These are phyloP conservation scores for Rhizopogon sp. DNA, from an alignment of 768 basidiomycete species.

Conservation along the genomic window DNA sequence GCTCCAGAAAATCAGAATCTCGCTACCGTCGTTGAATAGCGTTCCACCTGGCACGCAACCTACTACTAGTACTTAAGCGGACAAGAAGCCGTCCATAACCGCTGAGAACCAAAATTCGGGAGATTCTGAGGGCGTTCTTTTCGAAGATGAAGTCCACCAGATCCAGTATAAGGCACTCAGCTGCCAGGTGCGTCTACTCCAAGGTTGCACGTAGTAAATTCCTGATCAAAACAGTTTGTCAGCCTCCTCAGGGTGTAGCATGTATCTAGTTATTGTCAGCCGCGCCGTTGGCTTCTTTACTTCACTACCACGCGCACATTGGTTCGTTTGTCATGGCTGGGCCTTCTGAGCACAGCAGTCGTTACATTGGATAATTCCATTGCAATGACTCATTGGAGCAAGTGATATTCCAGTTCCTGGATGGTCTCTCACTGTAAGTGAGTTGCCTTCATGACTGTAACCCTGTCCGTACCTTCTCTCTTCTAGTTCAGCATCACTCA, in stretches of 20 bases:
- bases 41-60: neutral
- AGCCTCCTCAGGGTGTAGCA: slow-evolving; percentile 46
- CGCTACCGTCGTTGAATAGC: neutral
- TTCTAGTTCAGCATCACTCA: neutral
- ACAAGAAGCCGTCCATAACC: neutral
- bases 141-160: slow-evolving; percentile 37
- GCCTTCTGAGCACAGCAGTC: slow-evolving; percentile 35
- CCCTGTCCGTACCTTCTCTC: slow-evolving; percentile 31
- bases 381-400: slow-evolving; percentile 42
- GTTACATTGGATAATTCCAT: slow-evolving; percentile 42
- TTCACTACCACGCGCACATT: slow-evolving; percentile 42
- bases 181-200: slow-evolving; percentile 36
- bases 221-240: slow-evolving; percentile 32
- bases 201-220: neutral
- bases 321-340: slow-evolving; percentile 41
- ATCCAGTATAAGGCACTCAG: slow-evolving; percentile 49
- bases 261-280: slow-evolving; percentile 42
- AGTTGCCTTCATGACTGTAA: slow-evolving; percentile 52
- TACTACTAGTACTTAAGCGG: neutral
- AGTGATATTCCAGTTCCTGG: slow-evolving; percentile 39
- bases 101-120: neutral
- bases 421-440: slow-evolving; percentile 33
- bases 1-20: neutral
- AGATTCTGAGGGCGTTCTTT: slow-evolving; percentile 35
- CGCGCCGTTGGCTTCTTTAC: slow-evolving; percentile 35